Evolutionary conservation across 1,284 basidiomycete genomes (phyloP).

Genomic region (Schizopora paradoxa): DNA sequence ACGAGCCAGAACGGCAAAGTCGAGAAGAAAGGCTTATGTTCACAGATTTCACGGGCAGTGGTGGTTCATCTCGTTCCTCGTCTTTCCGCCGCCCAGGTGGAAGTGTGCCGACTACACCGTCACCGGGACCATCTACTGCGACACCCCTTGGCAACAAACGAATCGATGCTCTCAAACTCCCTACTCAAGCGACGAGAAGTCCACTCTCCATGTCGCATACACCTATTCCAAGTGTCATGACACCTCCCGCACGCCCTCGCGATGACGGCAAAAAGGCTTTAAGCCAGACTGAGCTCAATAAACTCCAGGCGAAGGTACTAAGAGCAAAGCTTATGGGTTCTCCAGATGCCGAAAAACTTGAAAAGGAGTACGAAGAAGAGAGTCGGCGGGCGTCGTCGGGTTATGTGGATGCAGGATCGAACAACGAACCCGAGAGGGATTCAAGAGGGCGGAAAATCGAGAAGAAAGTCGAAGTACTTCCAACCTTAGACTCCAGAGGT

Average conservation of each 20-base stretch:
- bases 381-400: slow-evolving; percentile 40
- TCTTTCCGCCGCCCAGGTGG: slow-evolving; percentile 77
- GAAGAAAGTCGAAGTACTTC: slow-evolving; percentile 75
- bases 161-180: slow-evolving; percentile 50
- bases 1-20: slow-evolving; percentile 33
- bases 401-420: slow-evolving; percentile 24
- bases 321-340: slow-evolving; percentile 83
- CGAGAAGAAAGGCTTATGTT: slow-evolving; percentile 61
- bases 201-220: slow-evolving; percentile 52
- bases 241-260: slow-evolving; percentile 49
- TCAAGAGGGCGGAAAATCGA: slow-evolving; percentile 39
- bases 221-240: slow-evolving; percentile 86
- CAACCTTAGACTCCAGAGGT: slow-evolving; percentile 85
- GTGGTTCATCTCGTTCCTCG: slow-evolving; percentile 66
- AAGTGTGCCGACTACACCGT: slow-evolving; percentile 55
- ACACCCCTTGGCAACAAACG: slow-evolving; percentile 39
- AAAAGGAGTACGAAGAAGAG: slow-evolving; percentile 78
- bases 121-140: slow-evolving; percentile 37
- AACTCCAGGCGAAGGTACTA: slow-evolving; percentile 88
- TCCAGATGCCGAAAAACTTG: slow-evolving; percentile 68
- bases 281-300: slow-evolving; percentile 81
- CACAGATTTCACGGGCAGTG: slow-evolving; percentile 55
- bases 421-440: slow-evolving; percentile 37
- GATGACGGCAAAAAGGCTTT: slow-evolving; percentile 38
- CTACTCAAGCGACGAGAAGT: slow-evolving; percentile 39